These are phyloP conservation scores for Ambrosiella xylebori DNA, from an alignment of 2,329 filamentous ascomycete species.

Conservation along the genomic window DNA sequence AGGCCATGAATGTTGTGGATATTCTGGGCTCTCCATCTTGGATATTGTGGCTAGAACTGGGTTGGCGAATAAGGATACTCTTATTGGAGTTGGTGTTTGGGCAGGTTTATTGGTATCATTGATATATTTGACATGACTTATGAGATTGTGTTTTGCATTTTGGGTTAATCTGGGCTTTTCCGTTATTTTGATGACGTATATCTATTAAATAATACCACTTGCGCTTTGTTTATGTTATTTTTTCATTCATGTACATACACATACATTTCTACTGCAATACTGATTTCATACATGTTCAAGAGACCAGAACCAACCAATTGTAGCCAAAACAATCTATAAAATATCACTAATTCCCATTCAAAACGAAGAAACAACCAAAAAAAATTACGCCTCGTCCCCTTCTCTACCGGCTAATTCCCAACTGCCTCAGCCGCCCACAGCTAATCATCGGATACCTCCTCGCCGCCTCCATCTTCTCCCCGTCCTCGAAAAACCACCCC, in stretches of 20 bases:
- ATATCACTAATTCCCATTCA: background rate
- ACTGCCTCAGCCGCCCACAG: conserved; percentile 32
- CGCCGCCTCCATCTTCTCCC: conserved; percentile 60
- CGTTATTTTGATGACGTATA: background rate
- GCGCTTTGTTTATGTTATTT: background rate
- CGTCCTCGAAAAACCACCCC: conserved; percentile 75
- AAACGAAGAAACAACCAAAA: background rate
- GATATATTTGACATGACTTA: too few species aligned
- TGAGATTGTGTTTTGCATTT: background rate
- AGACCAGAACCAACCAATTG: background rate
- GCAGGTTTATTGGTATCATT: too few species aligned
- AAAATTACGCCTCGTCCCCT: background rate
- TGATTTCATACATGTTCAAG: background rate
- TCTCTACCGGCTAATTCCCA: conserved; percentile 20
- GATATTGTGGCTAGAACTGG: too few species aligned
- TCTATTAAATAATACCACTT: background rate
- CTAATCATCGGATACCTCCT: conserved; percentile 32
- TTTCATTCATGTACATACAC: background rate
- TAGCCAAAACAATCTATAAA: background rate
- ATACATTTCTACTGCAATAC: too few species aligned
- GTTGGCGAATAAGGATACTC: too few species aligned
- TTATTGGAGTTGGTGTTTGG: too few species aligned
- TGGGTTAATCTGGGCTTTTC: background rate
- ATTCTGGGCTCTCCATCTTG: too few species aligned
- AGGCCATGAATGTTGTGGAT: too few species aligned